A percentile compares a stretch with the other conserved stretches of the same genome.
Conservation (phyloP, 1,284 basidiomycete genomes). For the Ustilago nuda region DNA sequence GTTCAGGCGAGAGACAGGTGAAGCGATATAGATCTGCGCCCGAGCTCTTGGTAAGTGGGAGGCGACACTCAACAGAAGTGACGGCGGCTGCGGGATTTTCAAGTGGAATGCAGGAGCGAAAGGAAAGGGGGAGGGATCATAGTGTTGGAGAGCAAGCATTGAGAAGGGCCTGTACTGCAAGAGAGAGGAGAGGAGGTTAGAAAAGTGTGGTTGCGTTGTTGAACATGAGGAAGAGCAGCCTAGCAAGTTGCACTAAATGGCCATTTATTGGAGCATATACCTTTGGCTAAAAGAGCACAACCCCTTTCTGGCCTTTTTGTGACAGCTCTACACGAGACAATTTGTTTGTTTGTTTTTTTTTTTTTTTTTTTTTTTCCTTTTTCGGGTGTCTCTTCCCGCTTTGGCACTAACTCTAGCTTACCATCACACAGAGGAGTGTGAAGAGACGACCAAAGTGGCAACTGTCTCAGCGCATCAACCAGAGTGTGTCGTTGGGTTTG, state of each 20-base stretch:
- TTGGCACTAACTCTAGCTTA: not conserved
- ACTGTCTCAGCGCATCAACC: not conserved
- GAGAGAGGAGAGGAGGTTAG: not conserved
- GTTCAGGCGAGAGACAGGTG: not conserved
- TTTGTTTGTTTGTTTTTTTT: not conserved
- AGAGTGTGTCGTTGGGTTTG: not conserved
- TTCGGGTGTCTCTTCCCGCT: not conserved
- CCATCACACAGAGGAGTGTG: not conserved
- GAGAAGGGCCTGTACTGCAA: not conserved
- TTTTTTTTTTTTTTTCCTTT: no score
- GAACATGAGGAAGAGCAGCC: not conserved
- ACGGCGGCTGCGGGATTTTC: no score
- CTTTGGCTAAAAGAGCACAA: not conserved
- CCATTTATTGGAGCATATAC: not conserved
- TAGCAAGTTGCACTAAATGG: not conserved
- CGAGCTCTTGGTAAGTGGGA: no score
- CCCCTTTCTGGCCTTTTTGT: not conserved
- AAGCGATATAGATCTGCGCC: not conserved
- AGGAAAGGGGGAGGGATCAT: no score
- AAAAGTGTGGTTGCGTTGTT: constrained; percentile 3
- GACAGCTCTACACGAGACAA: constrained; percentile 9
- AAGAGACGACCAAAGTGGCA: not conserved
- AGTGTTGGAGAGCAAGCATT: no score
- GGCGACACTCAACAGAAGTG: no score
- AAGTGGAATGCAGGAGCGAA: no score